A percentile compares a stretch with the other conserved stretches of the same genome.
phyloP scores from a whole-genome alignment of 768 basidiomycete genomes.

The Macrocybe gigantea region DNA sequence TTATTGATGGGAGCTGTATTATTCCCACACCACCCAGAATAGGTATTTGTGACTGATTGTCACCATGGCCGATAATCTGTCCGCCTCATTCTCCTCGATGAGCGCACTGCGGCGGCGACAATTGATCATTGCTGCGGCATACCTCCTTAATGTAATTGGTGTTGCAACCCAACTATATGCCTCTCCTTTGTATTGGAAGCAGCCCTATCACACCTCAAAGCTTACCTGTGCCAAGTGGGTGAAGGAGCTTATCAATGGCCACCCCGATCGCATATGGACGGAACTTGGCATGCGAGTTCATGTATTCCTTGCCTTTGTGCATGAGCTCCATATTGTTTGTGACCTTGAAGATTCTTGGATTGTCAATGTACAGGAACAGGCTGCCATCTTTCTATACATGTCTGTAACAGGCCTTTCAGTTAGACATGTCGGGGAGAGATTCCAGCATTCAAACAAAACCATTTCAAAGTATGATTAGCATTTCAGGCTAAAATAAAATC shows the following conservation, averaged over 20 bases:
- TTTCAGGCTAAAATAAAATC: no score
- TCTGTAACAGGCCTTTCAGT: constrained; percentile 14
- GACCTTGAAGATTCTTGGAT: background rate
- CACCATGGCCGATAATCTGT: no score
- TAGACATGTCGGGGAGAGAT: constrained; percentile 14
- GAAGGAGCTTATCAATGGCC: background rate
- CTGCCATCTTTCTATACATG: constrained; percentile 20
- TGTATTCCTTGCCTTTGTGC: constrained; percentile 4
- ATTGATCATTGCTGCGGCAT: no score
- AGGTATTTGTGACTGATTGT: no score
- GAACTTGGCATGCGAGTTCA: background rate
- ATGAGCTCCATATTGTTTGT: background rate
- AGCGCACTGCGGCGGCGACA: no score
- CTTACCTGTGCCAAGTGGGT: background rate
- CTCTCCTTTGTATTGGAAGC: no score
- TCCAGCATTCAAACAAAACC: background rate
- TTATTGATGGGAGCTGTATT: no score
- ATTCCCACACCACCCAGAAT: no score
- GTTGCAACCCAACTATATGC: no score
- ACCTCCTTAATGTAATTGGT: no score
- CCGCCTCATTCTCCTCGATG: no score
- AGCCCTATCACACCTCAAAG: background rate
- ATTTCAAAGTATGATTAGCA: no score
- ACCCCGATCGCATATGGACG: background rate
- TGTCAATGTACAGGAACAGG: constrained; percentile 12